Evolutionary conservation across 192 early-diverging fungal species (phyloP).

Genomic region (Coemansia umbellata): DNA sequence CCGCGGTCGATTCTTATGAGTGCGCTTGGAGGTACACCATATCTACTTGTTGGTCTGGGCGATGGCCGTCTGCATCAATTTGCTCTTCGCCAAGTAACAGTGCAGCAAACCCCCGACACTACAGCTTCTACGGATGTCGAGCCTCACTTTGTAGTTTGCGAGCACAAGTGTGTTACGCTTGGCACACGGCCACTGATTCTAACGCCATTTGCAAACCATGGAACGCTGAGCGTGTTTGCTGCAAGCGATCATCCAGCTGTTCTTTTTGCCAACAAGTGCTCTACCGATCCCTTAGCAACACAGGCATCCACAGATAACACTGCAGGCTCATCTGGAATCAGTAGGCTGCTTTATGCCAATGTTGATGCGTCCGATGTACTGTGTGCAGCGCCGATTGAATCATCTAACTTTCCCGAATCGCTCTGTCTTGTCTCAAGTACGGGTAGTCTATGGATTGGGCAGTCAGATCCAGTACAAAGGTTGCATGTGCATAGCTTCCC

Average conservation of each 20-base stretch:
- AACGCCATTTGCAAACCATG: slow-evolving; percentile 43
- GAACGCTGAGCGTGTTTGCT: slow-evolving; percentile 64
- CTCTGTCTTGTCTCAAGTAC: slow-evolving; percentile 62
- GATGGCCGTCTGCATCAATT: slow-evolving; percentile 84
- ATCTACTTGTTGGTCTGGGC: slow-evolving; percentile 76
- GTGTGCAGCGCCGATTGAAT: slow-evolving; percentile 64
- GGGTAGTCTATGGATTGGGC: slow-evolving; percentile 63
- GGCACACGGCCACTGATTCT: slow-evolving; percentile 76
- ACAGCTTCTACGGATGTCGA: no score
- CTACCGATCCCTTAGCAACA: no score
- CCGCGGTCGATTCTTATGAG: slow-evolving; percentile 67
- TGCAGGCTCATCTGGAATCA: slow-evolving; percentile 10
- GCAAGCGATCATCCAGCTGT: slow-evolving; percentile 82
- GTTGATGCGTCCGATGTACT: slow-evolving; percentile 71
- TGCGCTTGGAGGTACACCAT: slow-evolving; percentile 60
- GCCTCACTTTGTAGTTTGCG: slow-evolving; percentile 3
- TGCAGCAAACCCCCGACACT: not conserved
- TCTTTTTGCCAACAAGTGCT: slow-evolving; percentile 52
- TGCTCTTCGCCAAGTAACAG: not conserved
- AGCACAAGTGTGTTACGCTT: slow-evolving; percentile 64
- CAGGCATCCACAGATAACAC: not conserved
- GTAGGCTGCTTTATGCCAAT: slow-evolving; percentile 76
- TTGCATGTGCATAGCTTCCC: slow-evolving; percentile 72
- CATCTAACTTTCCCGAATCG: slow-evolving; percentile 46
- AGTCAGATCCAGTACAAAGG: slow-evolving; percentile 76